Evolutionary conservation across 345 rosid genomes (phyloP).

Genomic region (Salix koriyanagi): DNA sequence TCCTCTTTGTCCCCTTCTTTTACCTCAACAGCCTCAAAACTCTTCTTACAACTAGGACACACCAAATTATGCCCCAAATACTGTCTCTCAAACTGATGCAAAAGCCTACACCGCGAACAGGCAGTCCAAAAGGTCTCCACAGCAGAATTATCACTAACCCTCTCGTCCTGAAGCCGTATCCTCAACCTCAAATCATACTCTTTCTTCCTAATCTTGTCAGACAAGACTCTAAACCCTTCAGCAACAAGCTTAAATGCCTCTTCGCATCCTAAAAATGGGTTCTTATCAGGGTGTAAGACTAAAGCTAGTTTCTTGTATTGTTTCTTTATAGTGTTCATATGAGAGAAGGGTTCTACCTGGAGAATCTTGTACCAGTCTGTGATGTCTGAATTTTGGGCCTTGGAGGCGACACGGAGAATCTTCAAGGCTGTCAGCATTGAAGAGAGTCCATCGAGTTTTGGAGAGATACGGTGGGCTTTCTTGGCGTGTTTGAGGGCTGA

Average conservation of each 20-base stretch:
- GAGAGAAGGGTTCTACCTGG: constrained; percentile 86
- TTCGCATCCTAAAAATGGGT: constrained; percentile 55
- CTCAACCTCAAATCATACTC: constrained; percentile 75
- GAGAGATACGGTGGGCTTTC: constrained; percentile 55
- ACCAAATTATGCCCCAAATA: constrained; percentile 66
- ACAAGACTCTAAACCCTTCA: constrained; percentile 67
- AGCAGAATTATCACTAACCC: constrained; percentile 21
- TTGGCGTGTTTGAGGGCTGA: constrained; percentile 62
- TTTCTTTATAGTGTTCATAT: constrained; percentile 52
- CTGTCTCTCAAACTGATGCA: constrained; percentile 75
- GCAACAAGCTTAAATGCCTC: constrained; percentile 86
- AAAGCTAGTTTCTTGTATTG: constrained; percentile 74
- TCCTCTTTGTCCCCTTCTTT: constrained; percentile 25
- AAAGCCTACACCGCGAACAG: constrained; percentile 59
- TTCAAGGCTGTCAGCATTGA: constrained; percentile 64
- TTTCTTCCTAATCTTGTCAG: constrained; percentile 58
- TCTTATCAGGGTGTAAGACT: constrained; percentile 75
- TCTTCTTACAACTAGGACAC: constrained; percentile 67
- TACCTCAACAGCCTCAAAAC: constrained; percentile 67
- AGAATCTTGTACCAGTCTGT: constrained; percentile 72
- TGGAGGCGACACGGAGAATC: constrained; percentile 45
- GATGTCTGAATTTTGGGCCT: constrained; percentile 10
- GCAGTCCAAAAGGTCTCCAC: constrained; percentile 56
- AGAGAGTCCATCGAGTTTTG: constrained; percentile 52
- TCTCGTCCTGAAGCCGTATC: constrained; percentile 64